Base-by-base conservation (phyloP, 768 basidiomycete species). In the Pholiota microspora region DNA sequence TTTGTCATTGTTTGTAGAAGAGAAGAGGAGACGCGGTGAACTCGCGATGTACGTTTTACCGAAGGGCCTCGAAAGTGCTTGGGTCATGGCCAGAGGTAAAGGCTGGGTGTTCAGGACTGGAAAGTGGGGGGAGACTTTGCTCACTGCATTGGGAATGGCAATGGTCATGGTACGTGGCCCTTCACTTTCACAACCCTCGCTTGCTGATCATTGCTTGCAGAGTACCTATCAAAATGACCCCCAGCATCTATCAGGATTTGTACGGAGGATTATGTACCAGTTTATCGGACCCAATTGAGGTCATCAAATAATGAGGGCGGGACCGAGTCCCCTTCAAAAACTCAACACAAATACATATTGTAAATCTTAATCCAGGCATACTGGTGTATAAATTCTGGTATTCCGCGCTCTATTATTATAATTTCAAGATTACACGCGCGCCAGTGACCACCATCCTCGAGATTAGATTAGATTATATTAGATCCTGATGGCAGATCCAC, bases 21-120 rank as follows among this genome's bases (percentile, higher is more conserved):
- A 92, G 64, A 86, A 83, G 73, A 80, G 87, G 62, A 78, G 96
- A n/a, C 80, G 94, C 4, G 89, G 83, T 1, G 96, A 98, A 71
- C 73, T 98, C 59, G 93, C 94, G 57, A 92, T 94, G 93, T 94
- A 89, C 66, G 88, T 86, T 1, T 71, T 98, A 23, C 96, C 96
- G 3, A 92, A 94, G 68, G 92, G 83, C 0, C 68, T 98, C 31
- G 94, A 98, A 74, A 92, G 91, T 51, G 82, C 83, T n/a, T 98
- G 94, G 94, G 77, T 86, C 0, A 83, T 85, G 65, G 82, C 86
- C 7, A 71, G 89, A 23, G 88, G 89, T 12, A 82, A 85, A 57
- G 88, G 89, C 1, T 83, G 82, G 71, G 88, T 94, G 44, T 83
- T 85, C 57, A 76, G 77, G 59, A 85, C 85, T 28, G 88, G 86